Evolutionary conservation across 768 basidiomycete species (phyloP), one percentile per base, ranked within the genome.

Genomic region (Boletus reticuloceps): DNA sequence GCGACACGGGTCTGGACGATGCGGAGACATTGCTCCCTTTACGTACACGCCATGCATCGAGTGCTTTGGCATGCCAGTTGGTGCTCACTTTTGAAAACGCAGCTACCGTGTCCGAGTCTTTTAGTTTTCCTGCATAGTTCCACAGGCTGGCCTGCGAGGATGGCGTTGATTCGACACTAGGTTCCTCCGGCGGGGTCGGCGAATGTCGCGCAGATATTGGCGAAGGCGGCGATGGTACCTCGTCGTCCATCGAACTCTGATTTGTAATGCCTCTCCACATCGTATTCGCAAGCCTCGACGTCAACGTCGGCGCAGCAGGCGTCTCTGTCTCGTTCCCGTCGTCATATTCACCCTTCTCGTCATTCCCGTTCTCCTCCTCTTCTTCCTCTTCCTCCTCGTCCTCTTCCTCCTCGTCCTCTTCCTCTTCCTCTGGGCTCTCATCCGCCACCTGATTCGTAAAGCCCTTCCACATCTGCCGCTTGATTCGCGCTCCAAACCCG

Each of bases 241-340:
- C 79, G 11, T 73, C 72, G n/a, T 86, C 86, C 86, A 87, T 86
- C 3, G 86, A 81, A 54, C 79, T 80, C 66, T 86, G 84, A 61
- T 89, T 90, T 4, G 86, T 88, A 60, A 90, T 83, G 5, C 88
- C 89, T 64, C 80, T 78, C 88, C 88, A 90, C 20, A 89, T 79
- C n/a, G 80, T 82, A 53, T 72, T 81, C 10, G 86, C 82, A 14
- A 88, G 65, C 34, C 81, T 76, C 40, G 82, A 76, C 7, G 80
- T 79, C 49, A 85, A 56, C 13, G 78, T 75, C 20, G 74, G 58
- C 6, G 52, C 60, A 49, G 56, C 59, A 50, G 66, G 70, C 0
- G 72, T 76, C 64, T 81, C 79, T 6, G 79, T 80, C 50, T 79
- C 75, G 51, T 77, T 75, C 17, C 77, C 75, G 8, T 78, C 77